phyloP scores from a whole-genome alignment of 306 rosid species.

The Hippophae rhamnoides region DNA sequence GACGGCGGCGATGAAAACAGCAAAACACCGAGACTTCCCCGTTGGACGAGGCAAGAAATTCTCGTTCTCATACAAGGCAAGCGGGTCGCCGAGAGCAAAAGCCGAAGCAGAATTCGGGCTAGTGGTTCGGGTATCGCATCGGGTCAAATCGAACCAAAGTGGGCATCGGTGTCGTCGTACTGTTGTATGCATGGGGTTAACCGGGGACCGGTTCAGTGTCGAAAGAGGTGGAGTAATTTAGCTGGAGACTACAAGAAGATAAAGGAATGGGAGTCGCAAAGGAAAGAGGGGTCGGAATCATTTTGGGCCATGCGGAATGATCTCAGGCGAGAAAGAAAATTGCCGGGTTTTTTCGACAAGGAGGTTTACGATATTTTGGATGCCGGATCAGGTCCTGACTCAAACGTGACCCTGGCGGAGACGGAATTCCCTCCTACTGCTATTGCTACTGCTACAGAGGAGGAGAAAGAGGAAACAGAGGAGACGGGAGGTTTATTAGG shows the following conservation, averaged over 20 bases:
- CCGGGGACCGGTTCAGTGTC: constrained; percentile 95
- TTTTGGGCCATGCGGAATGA: constrained; percentile 97
- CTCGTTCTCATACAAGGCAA: constrained; percentile 85
- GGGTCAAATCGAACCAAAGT: constrained; percentile 72
- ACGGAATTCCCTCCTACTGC: constrained; percentile 10
- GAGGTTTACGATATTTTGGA: constrained; percentile 89
- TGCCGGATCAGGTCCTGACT: constrained; percentile 34
- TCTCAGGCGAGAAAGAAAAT: constrained; percentile 74
- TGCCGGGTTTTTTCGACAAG: constrained; percentile 82
- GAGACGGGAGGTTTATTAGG: constrained; percentile 45
- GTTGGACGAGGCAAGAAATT: constrained; percentile 96
- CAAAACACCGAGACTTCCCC: constrained; percentile 74
- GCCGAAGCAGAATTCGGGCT: constrained; percentile 37
- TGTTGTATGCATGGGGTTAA: constrained; percentile 84
- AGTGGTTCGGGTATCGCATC: constrained; percentile 47
- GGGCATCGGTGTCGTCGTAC: constrained; percentile 85
- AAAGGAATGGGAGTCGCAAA: constrained; percentile 80
- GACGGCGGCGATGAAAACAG: constrained; percentile 58
- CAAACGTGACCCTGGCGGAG: not conserved
- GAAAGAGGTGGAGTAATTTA: constrained; percentile 97
- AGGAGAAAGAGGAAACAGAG: constrained; percentile 15
- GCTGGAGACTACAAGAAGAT: constrained; percentile 96
- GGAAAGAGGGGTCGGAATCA: constrained; percentile 72
- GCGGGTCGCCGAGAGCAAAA: constrained; percentile 66
- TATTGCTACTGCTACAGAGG: constrained; percentile 5